These are phyloP conservation scores for Amphibolis antarctica DNA, from an alignment of 106 monocot genomes.

Conservation along the genomic window DNA sequence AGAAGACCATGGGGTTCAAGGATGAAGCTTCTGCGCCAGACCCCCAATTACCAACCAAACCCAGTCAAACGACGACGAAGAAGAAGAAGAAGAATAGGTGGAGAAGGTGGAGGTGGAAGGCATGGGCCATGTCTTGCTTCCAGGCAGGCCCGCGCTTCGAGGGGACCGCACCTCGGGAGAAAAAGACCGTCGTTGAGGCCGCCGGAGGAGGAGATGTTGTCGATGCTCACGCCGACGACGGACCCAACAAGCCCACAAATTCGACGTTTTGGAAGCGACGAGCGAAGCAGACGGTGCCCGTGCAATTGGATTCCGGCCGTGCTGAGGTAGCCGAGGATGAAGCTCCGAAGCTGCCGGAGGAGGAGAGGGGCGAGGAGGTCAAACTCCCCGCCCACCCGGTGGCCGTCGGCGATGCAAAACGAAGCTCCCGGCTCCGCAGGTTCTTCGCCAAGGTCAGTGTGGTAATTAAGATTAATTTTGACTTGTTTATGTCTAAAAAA, in stretches of 20 bases:
- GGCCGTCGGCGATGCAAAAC: not conserved
- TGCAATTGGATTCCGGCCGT: not conserved
- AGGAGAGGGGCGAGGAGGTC: not conserved
- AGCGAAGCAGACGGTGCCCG: not conserved
- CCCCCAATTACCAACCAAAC: too few species aligned
- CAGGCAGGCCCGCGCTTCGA: not conserved
- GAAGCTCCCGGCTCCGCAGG: not conserved
- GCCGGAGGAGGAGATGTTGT: not conserved
- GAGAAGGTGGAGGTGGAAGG: not conserved
- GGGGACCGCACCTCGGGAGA: not conserved
- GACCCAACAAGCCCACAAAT: too few species aligned
- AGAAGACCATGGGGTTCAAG: too few species aligned
- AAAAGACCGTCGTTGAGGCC: not conserved
- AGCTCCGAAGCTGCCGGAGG: not conserved
- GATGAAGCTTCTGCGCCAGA: too few species aligned
- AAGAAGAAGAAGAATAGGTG: not conserved
- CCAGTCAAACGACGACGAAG: too few species aligned
- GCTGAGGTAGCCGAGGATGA: not conserved
- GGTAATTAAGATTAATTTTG: too few species aligned
- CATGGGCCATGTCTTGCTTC: not conserved
- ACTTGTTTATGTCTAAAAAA: not conserved
- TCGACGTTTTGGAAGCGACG: not conserved
- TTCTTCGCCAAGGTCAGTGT: not conserved
- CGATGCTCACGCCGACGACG: not conserved
- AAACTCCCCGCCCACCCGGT: not conserved